Conservation (phyloP, 441 rosid genomes). For the Rhodomyrtus psidioides region DNA sequence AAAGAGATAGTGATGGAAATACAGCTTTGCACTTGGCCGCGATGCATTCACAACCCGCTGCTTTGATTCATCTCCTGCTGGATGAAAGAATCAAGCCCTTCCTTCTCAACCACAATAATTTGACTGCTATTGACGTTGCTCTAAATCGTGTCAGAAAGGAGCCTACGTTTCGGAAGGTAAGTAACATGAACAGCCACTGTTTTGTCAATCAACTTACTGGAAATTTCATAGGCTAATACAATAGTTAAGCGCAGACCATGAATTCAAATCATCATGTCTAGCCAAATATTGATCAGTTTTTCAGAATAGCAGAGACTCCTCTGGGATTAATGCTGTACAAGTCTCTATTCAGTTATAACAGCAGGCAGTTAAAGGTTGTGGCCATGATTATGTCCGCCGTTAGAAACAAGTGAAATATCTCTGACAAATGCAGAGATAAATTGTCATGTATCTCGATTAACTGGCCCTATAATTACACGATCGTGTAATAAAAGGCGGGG, state of each 20-base stretch:
- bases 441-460: too few relatives aligned
- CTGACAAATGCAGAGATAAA: too few relatives aligned
- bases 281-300: neutral
- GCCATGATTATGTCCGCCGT: too few relatives aligned
- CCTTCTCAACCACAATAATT: accelerated
- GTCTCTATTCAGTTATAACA: too few relatives aligned
- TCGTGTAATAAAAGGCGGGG: too few relatives aligned
- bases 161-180: accelerated
- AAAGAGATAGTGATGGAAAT: neutral
- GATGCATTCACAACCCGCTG: too few relatives aligned
- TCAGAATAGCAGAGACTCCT: neutral
- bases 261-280: neutral
- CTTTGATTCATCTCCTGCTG: neutral
- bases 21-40: neutral
- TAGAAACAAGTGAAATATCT: too few relatives aligned
- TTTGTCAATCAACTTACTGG: neutral
- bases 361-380: too few relatives aligned
- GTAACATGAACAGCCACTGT: neutral
- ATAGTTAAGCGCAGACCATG: neutral
- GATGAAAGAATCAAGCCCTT: accelerated
- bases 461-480: too few relatives aligned
- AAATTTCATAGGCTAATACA: neutral
- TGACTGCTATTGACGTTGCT: accelerated
- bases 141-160: accelerated
- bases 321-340: too few relatives aligned